Evolutionary conservation across 495 filamentous ascomycete genomes (phyloP), one percentile per base, ranked within the genome.

Genomic region (Aspergillus funiculosus): DNA sequence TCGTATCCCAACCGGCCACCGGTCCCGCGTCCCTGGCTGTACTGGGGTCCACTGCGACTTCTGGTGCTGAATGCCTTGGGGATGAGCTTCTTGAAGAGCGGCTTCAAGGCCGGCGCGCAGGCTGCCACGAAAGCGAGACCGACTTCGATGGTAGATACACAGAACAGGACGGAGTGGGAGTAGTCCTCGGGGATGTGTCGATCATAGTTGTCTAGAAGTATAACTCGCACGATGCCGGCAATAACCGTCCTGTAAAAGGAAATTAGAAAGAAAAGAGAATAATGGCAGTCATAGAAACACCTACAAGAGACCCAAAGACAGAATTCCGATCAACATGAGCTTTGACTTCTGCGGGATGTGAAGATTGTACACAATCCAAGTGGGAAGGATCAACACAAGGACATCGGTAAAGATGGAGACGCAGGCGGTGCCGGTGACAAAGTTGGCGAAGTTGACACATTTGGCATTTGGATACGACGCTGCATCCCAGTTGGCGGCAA

Each of bases 81-180:
- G 15, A 51, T 21, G 24, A 51, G 24, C 15, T 48, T 48, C 11
- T 32, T 25, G 26, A 56, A 9, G 19, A 54, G 36, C 9, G 53
- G 40, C 14, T 56, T 53, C 14, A 56, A 43, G 9, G 56, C 38
- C 4, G 56, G 54, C 8, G 46, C 51, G 36, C 54, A 75, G n/a
- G 71, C 71, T 9, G 71, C 71, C 21, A 76, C 68, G 38, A 75
- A 58, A 1, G 69, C 69, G 2, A 77, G 52, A 48, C 75, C 72
- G 7, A 67, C 67, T 50, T 76, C 74, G 22, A 77, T 68, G 21
- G 63, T 72, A 0, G 69, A 74, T 2, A 65, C 67, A 13, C 67
- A 63, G 46, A 75, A 76, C 7, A 68, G 61, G 15, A 75, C 64
- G 48, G 64, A 60, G 44, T 59, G 50, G 5, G 50, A 53, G 29